Evolutionary conservation across 23 red algal species (phyloP).

Genomic region (Gracilaria gracilis): DNA sequence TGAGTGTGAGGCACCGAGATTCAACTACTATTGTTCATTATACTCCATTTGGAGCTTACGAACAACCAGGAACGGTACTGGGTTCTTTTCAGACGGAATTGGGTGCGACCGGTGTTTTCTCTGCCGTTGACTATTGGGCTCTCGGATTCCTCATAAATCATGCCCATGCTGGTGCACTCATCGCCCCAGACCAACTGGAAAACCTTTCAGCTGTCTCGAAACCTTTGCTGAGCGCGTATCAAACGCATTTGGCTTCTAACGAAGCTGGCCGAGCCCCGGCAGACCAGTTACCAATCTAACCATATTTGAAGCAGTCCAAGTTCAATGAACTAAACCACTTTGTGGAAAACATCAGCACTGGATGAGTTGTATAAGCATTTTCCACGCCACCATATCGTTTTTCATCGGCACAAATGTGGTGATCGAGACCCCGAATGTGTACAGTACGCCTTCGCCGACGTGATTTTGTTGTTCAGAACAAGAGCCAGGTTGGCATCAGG

Average conservation of each 20-base stretch:
- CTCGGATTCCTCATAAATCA: slow-evolving; percentile 95
- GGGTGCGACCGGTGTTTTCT: slow-evolving; percentile 43
- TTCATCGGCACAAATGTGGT: slow-evolving; percentile 41
- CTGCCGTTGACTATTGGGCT: slow-evolving; percentile 94
- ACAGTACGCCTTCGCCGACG: slow-evolving; percentile 53
- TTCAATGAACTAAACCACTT: slow-evolving; percentile 90
- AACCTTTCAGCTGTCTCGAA: slow-evolving; percentile 77
- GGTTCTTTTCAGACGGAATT: too few species aligned
- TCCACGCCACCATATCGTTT: slow-evolving; percentile 17
- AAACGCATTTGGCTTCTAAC: slow-evolving; percentile 82
- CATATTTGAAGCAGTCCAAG: slow-evolving; percentile 72
- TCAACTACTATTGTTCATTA: too few species aligned
- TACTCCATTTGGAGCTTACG: too few species aligned
- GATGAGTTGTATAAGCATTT: slow-evolving; percentile 23
- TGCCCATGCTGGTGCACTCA: slow-evolving; percentile 75
- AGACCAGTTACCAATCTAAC: slow-evolving; percentile 61
- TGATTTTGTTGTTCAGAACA: slow-evolving; percentile 53
- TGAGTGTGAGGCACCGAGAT: too few species aligned
- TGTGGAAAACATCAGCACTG: slow-evolving; percentile 68
- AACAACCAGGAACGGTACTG: too few species aligned
- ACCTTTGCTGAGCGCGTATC: slow-evolving; percentile 78
- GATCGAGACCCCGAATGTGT: slow-evolving; percentile 60
- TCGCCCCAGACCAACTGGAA: slow-evolving; percentile 78
- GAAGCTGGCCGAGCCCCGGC: slow-evolving; percentile 65
- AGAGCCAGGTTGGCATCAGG: slow-evolving; percentile 67